Base-by-base conservation (phyloP, 106 monocot genomes). In the Vanilla planifolia region DNA sequence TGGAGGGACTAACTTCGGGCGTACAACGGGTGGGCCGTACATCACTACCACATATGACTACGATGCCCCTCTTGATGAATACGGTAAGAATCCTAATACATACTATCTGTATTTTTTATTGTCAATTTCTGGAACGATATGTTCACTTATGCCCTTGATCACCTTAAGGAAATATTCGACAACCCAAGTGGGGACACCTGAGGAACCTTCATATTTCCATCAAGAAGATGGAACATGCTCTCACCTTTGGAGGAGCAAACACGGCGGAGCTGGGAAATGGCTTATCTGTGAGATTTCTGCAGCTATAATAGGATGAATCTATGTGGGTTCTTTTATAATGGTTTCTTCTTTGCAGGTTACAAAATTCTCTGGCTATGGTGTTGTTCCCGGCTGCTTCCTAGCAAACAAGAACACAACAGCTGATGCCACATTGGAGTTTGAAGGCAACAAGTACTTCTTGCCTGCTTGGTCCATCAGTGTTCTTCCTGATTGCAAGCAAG, bases 61-160 rank as follows among this genome's bases (percentile, higher is more conserved):
- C 27, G 84, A 89, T 75, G 80, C 84, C 52, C 80, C 80, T 28
- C 67, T 89, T 8, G 89, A 89, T 72, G 89, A 89, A 72, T 84
- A 84, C 43, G 89, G 89, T 84, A 76, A 58, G 25, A 16, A n/a
- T n/a, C n/a, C n/a, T n/a, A n/a, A n/a, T n/a, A n/a, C n/a, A n/a
- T n/a, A n/a, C n/a, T 47, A 3, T 2, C 34, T 21, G 2, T 50
- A n/a, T 43, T 52, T 40, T 4, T 45, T 16, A 4, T 17, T 52
- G 3, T 67, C n/a, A n/a, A n/a, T n/a, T n/a, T n/a, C n/a, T n/a
- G n/a, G n/a, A n/a, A n/a, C n/a, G n/a, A n/a, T n/a, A n/a, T n/a
- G n/a, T n/a, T n/a, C n/a, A n/a, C n/a, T n/a, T n/a, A n/a, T n/a
- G n/a, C n/a, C n/a, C n/a, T 28, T 8, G 4, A 61, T 15, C 33